Evolutionary conservation across 73 alveolate species (phyloP), one percentile per base, ranked within the genome.

Genomic region (Strombidium stylifer): DNA sequence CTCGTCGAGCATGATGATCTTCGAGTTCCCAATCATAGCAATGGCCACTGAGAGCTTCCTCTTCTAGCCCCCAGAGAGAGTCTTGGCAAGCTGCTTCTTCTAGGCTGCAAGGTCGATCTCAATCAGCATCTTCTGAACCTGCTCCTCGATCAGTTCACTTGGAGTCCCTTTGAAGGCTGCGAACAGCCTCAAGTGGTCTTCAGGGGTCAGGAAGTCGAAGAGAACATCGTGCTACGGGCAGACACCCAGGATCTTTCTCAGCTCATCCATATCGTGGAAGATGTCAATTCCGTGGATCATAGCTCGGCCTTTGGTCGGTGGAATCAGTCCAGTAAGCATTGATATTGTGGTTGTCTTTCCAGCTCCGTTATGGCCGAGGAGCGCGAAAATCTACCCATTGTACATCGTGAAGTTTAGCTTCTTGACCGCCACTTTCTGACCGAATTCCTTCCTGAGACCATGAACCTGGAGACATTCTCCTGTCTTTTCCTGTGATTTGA

Each of bases 301-400:
- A 11, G 90, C 92, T n/a, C 30, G 28, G 4, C 98, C 98, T 42
- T 54, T 24, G 7, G 90, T 66, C 12, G 92, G 49, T 3, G 69
- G 71, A 34, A 82, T 46, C 39, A 91, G 53, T 0, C 98, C 98
- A 16, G 96, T 82, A 5, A 91, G 64, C 96, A 94, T 91, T 11
- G 95, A 78, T 58, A 96, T 92, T 23, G 98, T 92, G 0, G 99
- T 83, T 0, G 99, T 91, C 73, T 97, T 97, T 23, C 99, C 99
- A 32, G 99, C 99, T 0, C 99, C 99, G 59, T 97, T 97, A 67
- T 97, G 99, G 26, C 99, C 99, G 18, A 97, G 82, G 40, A 97
- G 79, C 1, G 99, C 99, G 76, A 91, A 87, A 4, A 97, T 97
- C 68, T 97, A 88, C 14, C 98, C 97, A 42, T 77, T 73, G 71